These are phyloP conservation scores for Aristolochia californica DNA, from an alignment of 164 flowering plant species.

Conservation along the genomic window DNA sequence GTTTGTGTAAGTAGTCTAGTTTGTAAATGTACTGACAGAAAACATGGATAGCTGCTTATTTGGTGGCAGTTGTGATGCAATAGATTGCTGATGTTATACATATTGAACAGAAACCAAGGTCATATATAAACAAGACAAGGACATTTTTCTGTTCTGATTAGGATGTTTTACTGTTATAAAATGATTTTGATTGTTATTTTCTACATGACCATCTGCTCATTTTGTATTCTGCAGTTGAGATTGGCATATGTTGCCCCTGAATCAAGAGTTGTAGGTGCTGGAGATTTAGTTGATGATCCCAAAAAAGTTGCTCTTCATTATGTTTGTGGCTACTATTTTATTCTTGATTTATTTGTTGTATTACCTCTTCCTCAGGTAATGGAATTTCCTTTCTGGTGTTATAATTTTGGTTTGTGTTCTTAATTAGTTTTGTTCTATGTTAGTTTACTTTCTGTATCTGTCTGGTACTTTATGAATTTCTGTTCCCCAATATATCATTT, in stretches of 20 bases:
- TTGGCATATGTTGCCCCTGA: conserved; percentile 88
- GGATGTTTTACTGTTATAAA: not conserved
- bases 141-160: not conserved
- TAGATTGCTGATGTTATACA: too few species aligned
- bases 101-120: too few species aligned
- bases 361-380: conserved; percentile 88
- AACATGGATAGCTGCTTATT: too few species aligned
- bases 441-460: not conserved
- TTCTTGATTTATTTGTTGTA: conserved; percentile 54
- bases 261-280: conserved; percentile 81
- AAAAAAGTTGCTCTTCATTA: conserved; percentile 68
- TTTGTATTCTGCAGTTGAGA: conserved; percentile 52
- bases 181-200: not conserved
- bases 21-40: too few species aligned
- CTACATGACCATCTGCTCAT: not conserved
- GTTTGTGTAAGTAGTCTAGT: too few species aligned
- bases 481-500: too few species aligned
- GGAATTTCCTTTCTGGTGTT: not conserved
- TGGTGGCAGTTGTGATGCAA: too few species aligned
- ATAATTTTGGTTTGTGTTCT: not conserved
- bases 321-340: conserved; percentile 37
- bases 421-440: not conserved
- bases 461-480: not conserved
- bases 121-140: too few species aligned
- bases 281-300: conserved; percentile 80